phyloP scores from a whole-genome alignment of 768 basidiomycete species.

The Cytidiella melzeri region DNA sequence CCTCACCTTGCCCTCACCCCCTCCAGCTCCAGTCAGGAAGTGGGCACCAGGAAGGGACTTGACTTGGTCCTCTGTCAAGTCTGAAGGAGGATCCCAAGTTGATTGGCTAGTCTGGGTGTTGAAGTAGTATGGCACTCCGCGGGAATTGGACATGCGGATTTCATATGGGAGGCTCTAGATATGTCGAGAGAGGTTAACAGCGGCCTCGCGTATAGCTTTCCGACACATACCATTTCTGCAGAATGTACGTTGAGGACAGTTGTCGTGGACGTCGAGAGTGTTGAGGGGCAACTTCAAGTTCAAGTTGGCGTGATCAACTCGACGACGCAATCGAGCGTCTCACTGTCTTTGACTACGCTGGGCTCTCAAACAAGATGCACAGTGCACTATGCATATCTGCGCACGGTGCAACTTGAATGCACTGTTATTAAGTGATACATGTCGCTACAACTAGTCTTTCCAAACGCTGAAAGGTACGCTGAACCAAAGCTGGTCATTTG shows the following conservation, averaged over 20 bases:
- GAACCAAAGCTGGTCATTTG: conserved; percentile 41
- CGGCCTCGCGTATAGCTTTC: no score
- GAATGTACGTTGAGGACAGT: not conserved
- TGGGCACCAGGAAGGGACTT: conserved; percentile 61
- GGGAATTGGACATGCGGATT: conserved; percentile 79
- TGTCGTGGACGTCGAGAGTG: not conserved
- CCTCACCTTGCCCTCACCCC: conserved; percentile 50
- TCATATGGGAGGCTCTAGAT: conserved; percentile 32
- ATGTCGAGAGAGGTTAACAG: no score
- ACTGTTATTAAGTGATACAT: no score
- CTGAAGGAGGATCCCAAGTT: conserved; percentile 71
- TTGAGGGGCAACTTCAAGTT: no score
- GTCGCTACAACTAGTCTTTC: conserved; percentile 11
- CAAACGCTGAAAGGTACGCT: conserved; percentile 47
- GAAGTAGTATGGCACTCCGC: conserved; percentile 83
- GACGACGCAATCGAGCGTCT: no score
- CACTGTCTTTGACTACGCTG: no score
- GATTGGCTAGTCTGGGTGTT: conserved; percentile 66
- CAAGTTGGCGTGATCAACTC: no score
- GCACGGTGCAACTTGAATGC: no score
- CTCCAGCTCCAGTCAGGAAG: conserved; percentile 31
- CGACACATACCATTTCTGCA: no score
- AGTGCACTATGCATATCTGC: no score
- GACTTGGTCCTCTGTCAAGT: conserved; percentile 56
- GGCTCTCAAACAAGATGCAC: no score